Percentiles rank a stretch among this genome's conserved stretches.
These are phyloP conservation scores for Aspergillus texensis DNA, from an alignment of 2,329 filamentous ascomycete species.

Conservation along the genomic window DNA sequence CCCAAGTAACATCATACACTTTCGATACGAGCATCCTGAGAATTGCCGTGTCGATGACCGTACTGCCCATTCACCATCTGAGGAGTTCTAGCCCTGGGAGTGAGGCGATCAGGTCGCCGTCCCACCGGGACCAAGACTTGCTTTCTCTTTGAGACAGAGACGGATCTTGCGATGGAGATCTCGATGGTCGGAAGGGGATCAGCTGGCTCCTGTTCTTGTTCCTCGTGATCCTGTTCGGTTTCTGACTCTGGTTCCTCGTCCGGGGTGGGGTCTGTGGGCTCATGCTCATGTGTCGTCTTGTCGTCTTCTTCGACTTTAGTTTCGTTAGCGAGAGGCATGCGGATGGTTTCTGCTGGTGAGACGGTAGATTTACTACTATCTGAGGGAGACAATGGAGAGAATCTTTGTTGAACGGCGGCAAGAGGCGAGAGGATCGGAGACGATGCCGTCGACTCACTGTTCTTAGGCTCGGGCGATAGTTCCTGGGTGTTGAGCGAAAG, in stretches of 20 bases:
- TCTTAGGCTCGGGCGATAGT: slow-evolving; percentile 16
- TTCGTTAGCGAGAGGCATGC: slow-evolving; percentile 21
- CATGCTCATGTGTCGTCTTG: slow-evolving; percentile 12
- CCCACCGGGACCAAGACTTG: slow-evolving; percentile 42
- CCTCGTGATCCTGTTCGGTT: not conserved
- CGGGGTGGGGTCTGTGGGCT: slow-evolving; percentile 7
- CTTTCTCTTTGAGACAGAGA: slow-evolving; percentile 39
- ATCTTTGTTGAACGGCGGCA: slow-evolving; percentile 12
- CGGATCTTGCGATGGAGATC: slow-evolving; percentile 42
- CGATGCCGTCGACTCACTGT: slow-evolving; percentile 15
- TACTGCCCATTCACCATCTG: slow-evolving; percentile 30
- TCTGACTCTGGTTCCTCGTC: not conserved
- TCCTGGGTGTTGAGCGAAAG: slow-evolving; percentile 21
- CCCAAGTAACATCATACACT: slow-evolving; percentile 15
- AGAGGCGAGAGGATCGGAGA: slow-evolving; percentile 20
- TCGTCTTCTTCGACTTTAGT: slow-evolving; percentile 12
- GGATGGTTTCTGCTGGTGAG: slow-evolving; percentile 20
- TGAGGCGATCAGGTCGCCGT: slow-evolving; percentile 25
- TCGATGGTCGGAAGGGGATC: slow-evolving; percentile 28
- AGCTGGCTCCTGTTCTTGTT: slow-evolving; percentile 7
- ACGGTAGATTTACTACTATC: slow-evolving; percentile 11
- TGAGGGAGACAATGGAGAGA: slow-evolving; percentile 21
- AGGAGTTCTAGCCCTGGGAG: slow-evolving; percentile 29
- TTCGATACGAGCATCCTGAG: slow-evolving; percentile 38
- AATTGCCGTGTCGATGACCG: slow-evolving; percentile 35